Evolutionary conservation across 768 basidiomycete species (phyloP), one percentile per base, ranked within the genome.

Genomic region (Rhodosporidiobolus sp.): DNA sequence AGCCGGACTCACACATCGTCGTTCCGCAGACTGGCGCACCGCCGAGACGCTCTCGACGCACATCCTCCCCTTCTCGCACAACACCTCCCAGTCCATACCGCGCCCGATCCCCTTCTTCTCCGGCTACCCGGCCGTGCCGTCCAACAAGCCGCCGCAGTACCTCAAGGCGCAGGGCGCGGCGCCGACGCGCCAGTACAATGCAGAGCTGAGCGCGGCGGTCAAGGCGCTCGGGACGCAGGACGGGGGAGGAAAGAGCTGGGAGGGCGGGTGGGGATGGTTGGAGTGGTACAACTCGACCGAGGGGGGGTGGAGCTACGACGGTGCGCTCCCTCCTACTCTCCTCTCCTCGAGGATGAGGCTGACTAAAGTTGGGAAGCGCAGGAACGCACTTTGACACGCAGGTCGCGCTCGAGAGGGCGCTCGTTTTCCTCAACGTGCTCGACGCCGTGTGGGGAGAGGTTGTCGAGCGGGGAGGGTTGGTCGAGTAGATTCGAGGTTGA

Each of bases 341-440:
- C 35, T 35, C 46, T 10, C 49, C 26, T 24, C 43, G 20, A 12
- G 24, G 24, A 60, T n/a, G n/a, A n/a, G n/a, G n/a, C n/a, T n/a
- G n/a, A n/a, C n/a, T n/a, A n/a, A n/a, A n/a, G n/a, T n/a, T n/a
- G n/a, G n/a, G n/a, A n/a, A n/a, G n/a, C n/a, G 19, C 55, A 56
- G 55, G 55, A 10, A 56, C 55, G 32, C 55, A 56, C 32, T 56
- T 35, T 20, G 55, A 56, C 32, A 24, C 26, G 11, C 64, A 65
- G n/a, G 65, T 66, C 34, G 65, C 56, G 16, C 32, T 66, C 26
- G 65, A 66, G 26, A 56, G 65, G 6, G 65, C 65, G 32, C 65
- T 49, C 22, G 24, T 66, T 35, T 57, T 66, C 46, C 56, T 66
- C 32, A 66, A 66, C 48, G 34, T 59, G 28, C 57, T 66, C 12